phyloP scores from a whole-genome alignment of 2,329 filamentous ascomycete species.

The Lizonia empirigonia region DNA sequence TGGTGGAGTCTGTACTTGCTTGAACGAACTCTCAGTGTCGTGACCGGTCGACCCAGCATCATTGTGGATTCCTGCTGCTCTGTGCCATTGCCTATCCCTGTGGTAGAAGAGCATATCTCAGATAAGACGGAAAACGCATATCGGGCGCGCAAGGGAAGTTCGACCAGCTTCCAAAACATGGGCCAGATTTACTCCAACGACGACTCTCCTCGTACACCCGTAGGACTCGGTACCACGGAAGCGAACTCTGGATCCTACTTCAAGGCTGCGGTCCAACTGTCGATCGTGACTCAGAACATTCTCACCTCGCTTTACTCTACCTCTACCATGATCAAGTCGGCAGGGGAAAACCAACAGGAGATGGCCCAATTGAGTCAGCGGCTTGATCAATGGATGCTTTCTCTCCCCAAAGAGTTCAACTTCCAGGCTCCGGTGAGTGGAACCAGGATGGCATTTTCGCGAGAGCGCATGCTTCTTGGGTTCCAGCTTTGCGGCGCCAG shows the following conservation, averaged over 20 bases:
- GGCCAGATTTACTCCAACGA: neutral
- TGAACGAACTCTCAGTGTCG: constrained; percentile 47
- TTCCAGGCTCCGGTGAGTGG: constrained; percentile 23
- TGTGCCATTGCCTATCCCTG: constrained; percentile 40
- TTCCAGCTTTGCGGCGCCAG: constrained; percentile 46
- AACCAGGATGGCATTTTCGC: constrained; percentile 12
- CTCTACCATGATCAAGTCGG: constrained; percentile 38
- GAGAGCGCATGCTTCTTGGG: constrained; percentile 41
- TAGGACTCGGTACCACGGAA: constrained; percentile 1
- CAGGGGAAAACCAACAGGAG: constrained; percentile 42
- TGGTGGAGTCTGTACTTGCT: constrained; percentile 52
- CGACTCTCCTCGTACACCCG: constrained; percentile 7
- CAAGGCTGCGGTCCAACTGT: constrained; percentile 35
- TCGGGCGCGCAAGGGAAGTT: constrained; percentile 10
- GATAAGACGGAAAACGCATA: constrained; percentile 17
- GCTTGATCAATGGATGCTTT: constrained; percentile 43
- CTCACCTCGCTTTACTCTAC: constrained; percentile 47
- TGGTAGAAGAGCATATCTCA: constrained; percentile 27
- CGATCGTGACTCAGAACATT: constrained; percentile 43
- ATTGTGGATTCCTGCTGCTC: constrained; percentile 46
- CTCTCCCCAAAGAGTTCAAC: constrained; percentile 40
- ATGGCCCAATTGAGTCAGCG: constrained; percentile 40
- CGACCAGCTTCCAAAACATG: constrained; percentile 3
- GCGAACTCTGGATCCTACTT: constrained; percentile 36
- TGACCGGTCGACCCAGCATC: constrained; percentile 50